Evolutionary conservation across 2,329 filamentous ascomycete genomes (phyloP), one percentile per base, ranked within the genome.

Genomic region (Colletotrichum melonis): DNA sequence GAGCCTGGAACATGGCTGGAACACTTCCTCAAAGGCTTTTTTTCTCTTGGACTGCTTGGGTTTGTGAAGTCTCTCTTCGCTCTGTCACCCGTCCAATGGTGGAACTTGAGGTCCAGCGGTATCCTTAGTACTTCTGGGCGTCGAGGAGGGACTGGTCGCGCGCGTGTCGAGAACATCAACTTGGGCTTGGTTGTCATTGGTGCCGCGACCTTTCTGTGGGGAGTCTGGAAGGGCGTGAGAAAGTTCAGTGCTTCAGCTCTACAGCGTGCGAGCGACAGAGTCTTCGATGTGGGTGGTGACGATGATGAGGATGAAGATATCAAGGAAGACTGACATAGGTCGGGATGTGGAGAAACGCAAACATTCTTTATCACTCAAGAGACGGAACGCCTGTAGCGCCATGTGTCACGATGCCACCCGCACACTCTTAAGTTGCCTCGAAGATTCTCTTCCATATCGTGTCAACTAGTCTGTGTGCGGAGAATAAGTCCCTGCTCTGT

Each of bases 381-480:
- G 60, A 76, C 73, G 75, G 65, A 67, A 30, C 57, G 60, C 46
- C 75, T 69, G 35, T 63, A 30, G 64, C 72, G 32, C 55, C 72
- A 24, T 54, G 72, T 65, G 65, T 66, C 22, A 64, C 28, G 60
- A 62, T 35, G n/a, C 11, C 24, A 26, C 62, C 82, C 93, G 95
- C 95, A 96, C 93, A 93, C 94, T 93, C 93, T 97, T 98, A 93
- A 98, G 95, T 97, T 97, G 94, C 90, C 94, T 95, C 90, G 89
- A 91, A 86, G 85, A 82, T 87, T 87, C 88, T 90, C 86, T 86
- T 89, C 93, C 90, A 90, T 96, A 92, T 91, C 90, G 91, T 95
- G 94, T 92, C 93, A 92, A 97, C 95, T 92, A 97, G 95, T 98
- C 95, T 94, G 91, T 92, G 93, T 97, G 95, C 95, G 94, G 88